A percentile compares a stretch with the other conserved stretches of the same genome.
phyloP scores from a whole-genome alignment of 2,329 filamentous ascomycete genomes.

The Fonsecaea pedrosoi region DNA sequence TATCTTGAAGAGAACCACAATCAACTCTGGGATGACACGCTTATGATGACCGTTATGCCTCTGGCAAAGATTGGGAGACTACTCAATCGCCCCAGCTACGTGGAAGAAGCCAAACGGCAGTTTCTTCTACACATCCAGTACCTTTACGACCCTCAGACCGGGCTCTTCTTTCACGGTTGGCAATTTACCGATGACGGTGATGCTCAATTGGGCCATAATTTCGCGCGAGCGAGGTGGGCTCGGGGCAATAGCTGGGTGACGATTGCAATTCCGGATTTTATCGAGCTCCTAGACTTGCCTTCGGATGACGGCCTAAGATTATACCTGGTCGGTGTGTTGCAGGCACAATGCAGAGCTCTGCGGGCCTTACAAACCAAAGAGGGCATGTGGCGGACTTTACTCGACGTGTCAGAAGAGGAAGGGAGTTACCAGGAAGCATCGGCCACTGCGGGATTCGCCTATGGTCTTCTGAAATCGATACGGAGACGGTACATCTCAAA shows the following conservation, averaged over 20 bases:
- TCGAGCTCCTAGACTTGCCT: conserved; percentile 68
- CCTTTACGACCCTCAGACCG: conserved; percentile 73
- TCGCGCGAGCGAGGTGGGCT: conserved; percentile 63
- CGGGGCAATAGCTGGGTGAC: conserved; percentile 72
- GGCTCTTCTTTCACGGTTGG: conserved; percentile 84
- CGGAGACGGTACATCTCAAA: conserved; percentile 71
- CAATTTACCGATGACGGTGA: conserved; percentile 67
- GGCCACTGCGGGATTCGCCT: conserved; percentile 80
- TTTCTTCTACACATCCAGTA: conserved; percentile 81
- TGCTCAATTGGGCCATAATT: conserved; percentile 62
- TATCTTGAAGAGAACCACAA: conserved; percentile 73
- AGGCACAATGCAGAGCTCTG: conserved; percentile 72
- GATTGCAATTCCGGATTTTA: conserved; percentile 81
- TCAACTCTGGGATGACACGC: conserved; percentile 83
- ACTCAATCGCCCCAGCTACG: conserved; percentile 72
- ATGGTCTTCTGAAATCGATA: conserved; percentile 76
- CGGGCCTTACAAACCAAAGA: conserved; percentile 63
- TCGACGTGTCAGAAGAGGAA: conserved; percentile 69
- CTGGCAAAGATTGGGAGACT: conserved; percentile 79
- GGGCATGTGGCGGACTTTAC: conserved; percentile 76
- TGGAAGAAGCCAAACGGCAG: conserved; percentile 78
- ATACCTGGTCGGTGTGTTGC: conserved; percentile 61
- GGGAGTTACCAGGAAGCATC: conserved; percentile 79
- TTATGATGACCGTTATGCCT: conserved; percentile 87
- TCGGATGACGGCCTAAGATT: conserved; percentile 65